Evolutionary conservation across 2,329 filamentous ascomycete species (phyloP), one percentile per base, ranked within the genome.

Genomic region (Nothopassalora personata): DNA sequence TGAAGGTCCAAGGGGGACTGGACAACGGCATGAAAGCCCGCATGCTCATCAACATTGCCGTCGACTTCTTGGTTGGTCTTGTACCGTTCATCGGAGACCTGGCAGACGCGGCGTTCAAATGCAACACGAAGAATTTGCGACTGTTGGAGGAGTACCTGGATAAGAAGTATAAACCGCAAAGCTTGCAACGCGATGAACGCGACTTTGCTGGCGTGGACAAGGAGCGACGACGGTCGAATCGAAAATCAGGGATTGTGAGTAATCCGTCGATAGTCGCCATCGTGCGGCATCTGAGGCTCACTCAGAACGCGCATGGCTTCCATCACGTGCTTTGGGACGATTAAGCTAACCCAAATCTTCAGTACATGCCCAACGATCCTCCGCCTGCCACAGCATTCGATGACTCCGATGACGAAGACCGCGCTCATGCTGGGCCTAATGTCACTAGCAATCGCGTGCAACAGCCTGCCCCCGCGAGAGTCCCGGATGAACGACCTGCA

Each of bases 11-110:
- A 54, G 90, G 89, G 53, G 90, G 89, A 13, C 82, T 97, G 4
- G 87, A 87, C 1, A 64, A 73, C 4, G 69, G 73, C 9, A 74
- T 93, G 53, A 80, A 83, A 57, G 73, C 82, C 30, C 82, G 82
- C 69, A 97, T 99, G 94, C 73, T 91, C 64, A 75, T 91, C 70
- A 95, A 96, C 74, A 83, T 97, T 57, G 68, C 81, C 3, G 60
- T 92, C 45, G 90, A 95, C 70, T 90, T 94, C 66, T 72, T 82
- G 39, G 78, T 92, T 34, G 90, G 90, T 5, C 76, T 94, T 2
- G 78, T 93, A 0, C 90, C 90, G 0, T 83, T 93, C 62, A 62
- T 91, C 0, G 90, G 90, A n/a, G 90, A 93, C 68, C 60, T 93
- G 2, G 82, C 81, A 43, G 90, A 94, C 68, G 87, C 88, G 5